Conservation (phyloP, 176 grass and related monocot species). For the Musa beccarii region DNA sequence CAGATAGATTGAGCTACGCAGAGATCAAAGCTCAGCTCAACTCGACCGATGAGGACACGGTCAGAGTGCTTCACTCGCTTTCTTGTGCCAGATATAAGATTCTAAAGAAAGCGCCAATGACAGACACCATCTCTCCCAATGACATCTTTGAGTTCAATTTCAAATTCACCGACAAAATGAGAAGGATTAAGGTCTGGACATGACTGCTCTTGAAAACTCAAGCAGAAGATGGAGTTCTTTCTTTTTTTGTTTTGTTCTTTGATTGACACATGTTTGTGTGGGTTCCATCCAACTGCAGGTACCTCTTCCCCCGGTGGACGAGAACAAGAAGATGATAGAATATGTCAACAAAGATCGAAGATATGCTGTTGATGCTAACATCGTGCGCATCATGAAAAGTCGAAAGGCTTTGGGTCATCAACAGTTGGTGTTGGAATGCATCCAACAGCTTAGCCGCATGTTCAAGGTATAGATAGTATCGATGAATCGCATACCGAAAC, state of each 20-base stretch:
- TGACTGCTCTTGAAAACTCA: not conserved
- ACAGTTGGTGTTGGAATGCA: conserved; percentile 75
- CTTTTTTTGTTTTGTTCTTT: not conserved
- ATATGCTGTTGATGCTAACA: conserved; percentile 90
- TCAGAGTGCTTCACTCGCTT: conserved; percentile 26
- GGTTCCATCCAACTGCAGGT: conserved; percentile 31
- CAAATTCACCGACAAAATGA: conserved; percentile 93
- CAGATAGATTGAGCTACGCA: conserved; percentile 22
- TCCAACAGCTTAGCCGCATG: conserved; percentile 87
- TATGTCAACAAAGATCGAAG: conserved; percentile 93
- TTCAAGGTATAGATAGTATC: conserved; percentile 1
- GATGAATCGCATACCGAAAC: no score
- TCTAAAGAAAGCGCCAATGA: conserved; percentile 21
- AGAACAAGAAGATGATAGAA: conserved; percentile 98
- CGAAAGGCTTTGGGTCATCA: conserved; percentile 85
- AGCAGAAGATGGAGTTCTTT: not conserved
- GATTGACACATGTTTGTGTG: not conserved
- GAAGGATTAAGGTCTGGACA: conserved; percentile 73
- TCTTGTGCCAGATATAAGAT: conserved; percentile 25
- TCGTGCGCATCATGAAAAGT: conserved; percentile 98
- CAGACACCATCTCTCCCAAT: conserved; percentile 4
- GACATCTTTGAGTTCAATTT: conserved; percentile 75
- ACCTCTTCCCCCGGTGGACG: conserved; percentile 87
- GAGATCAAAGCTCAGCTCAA: conserved; percentile 20
- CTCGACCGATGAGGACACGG: conserved; percentile 17